phyloP scores from a whole-genome alignment of 2,329 filamentous ascomycete genomes.

The Arthrobotrys pseudoclavata region DNA sequence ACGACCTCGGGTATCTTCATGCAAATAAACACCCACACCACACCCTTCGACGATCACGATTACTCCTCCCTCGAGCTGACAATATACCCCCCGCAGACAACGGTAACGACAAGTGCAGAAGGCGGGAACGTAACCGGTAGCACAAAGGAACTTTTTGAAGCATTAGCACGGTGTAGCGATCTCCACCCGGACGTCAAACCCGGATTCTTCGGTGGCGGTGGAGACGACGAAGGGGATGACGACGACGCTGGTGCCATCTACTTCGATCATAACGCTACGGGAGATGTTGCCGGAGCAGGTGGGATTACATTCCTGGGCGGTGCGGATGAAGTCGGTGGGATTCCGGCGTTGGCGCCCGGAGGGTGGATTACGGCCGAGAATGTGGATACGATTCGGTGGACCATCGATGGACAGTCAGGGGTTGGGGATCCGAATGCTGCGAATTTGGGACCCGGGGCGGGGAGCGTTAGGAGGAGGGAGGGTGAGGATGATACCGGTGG shows the following conservation, averaged over 20 bases:
- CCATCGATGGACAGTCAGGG: slow-evolving; percentile 48
- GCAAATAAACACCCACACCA: slow-evolving; percentile 57
- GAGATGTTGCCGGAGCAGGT: slow-evolving; percentile 1
- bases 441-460: slow-evolving; percentile 46
- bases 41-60: slow-evolving; percentile 58
- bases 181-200: slow-evolving; percentile 49
- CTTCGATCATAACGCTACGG: slow-evolving; percentile 43
- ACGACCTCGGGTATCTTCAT: slow-evolving; percentile 58
- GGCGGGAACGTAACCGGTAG: slow-evolving; percentile 50
- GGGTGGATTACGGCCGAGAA: slow-evolving; percentile 60
- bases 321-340: slow-evolving; percentile 58
- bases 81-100: slow-evolving; percentile 55
- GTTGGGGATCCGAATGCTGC: slow-evolving; percentile 50
- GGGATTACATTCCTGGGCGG: slow-evolving; percentile 54
- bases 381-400: slow-evolving; percentile 57
- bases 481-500: slow-evolving; percentile 29
- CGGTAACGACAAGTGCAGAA: slow-evolving; percentile 45
- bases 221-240: slow-evolving; percentile 17
- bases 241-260: slow-evolving; percentile 47
- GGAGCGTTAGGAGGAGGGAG: slow-evolving; percentile 45
- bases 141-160: slow-evolving; percentile 55
- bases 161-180: slow-evolving; percentile 47
- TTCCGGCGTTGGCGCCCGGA: slow-evolving; percentile 54
- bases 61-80: slow-evolving; percentile 54
- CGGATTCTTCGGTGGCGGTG: slow-evolving; percentile 52